Evolutionary conservation across 2,329 filamentous ascomycete genomes (phyloP), one percentile per base, ranked within the genome.

Genomic region (Hypoxylon sp.): DNA sequence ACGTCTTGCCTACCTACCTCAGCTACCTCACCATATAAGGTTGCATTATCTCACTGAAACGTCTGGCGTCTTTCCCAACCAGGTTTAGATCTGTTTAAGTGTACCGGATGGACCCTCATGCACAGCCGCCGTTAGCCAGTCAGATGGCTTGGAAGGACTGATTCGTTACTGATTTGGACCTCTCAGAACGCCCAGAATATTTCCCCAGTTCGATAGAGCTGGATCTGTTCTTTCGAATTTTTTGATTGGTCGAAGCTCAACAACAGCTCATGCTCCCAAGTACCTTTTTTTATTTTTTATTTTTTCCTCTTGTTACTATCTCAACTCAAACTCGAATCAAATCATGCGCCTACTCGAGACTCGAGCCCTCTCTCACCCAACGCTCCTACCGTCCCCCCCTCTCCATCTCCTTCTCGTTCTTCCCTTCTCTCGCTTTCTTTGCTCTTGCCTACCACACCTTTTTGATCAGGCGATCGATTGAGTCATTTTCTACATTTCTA

Each of bases 201-300:
- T 67, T 70, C 74, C 74, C 67, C 65, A 71, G 69, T 63, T 67
- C 37, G 48, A 63, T 52, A 59, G 56, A 70, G 63, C 33, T 52
- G 63, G 63, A 65, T 62, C 48, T 57, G 61, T 71, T 48, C 39
- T 63, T 54, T 72, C 68, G 74, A 79, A 75, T 81, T 82, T 82
- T 82, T 74, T 82, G 77, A 83, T 82, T 83, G 81, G 81, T 54
- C 76, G 47, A 71, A 67, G 70, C 69, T 75, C 62, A 72, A 76
- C 75, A 61, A 74, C 76, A 76, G 61, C 65, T 69, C 60, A 50
- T 65, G 31, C 29, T 22, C 35, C 58, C 29, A 67, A 55, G 63
- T 67, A 65, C 55, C 52, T 29, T 65, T 63, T 50, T 35, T 51
- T 35, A 14, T 63, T 46, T 57, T 63, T 59, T 53, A 60, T 65